Evolutionary conservation across 441 rosid genomes (phyloP), one percentile per base, ranked within the genome.

Genomic region (Pelargonium fulgidum): DNA sequence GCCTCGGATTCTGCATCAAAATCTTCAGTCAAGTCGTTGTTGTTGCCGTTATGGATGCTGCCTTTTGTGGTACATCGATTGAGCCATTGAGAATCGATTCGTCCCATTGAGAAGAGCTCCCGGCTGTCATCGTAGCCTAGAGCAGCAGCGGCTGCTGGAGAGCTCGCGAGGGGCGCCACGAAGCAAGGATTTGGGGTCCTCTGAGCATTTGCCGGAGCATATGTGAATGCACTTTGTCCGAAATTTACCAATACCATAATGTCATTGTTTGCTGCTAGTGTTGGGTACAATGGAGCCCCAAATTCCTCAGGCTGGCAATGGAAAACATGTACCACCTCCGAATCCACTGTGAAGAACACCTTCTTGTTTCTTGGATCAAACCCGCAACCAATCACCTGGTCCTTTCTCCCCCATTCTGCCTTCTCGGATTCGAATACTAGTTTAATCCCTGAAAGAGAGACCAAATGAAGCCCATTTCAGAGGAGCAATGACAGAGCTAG

Each of bases 21-120:
- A 45, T 45, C 52, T 45, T 45, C 13, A 2, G 13, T 13, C 52
- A 45, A 2, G 3, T 45, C 52, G 13, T 2, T 10, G 13, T 45
- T 45, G 2, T 45, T 76, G 61, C 73, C 77, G 11, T 66, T 74
- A 62, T 62, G 73, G 17, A 76, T 77, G 68, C 77, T 72, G 59
- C 80, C 78, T 77, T 80, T 84, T 44, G 75, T 79, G 29, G 78
- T 62, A 65, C 81, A 71, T 65, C 91, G 70, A 66, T 77, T 79
- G 47, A 86, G 80, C 93, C 95, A 91, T 41, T 87, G 92, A 6
- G 98, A 81, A 62, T 93, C 96, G 14, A 93, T 83, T 81, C 98
- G 91, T 64, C 97, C 98, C 85, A 93, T 93, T 4, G 98, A 93
- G 73, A 93, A 93, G 0, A 93, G 84, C 74, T 93, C 97, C 79